phyloP scores from a whole-genome alignment of 495 filamentous ascomycete genomes.

The Lophiostoma macrostomum region DNA sequence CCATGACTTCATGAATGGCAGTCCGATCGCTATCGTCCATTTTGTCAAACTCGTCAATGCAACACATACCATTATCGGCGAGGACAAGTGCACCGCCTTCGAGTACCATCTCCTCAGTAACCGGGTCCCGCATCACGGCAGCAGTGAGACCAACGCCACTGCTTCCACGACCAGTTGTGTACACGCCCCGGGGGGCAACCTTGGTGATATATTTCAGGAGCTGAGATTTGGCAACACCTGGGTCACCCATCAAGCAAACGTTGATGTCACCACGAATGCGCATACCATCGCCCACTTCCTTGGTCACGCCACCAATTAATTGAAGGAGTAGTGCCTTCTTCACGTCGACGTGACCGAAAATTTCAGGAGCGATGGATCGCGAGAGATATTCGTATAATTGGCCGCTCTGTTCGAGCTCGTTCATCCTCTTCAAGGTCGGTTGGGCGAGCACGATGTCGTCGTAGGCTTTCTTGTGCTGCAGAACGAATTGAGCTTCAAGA shows the following conservation, averaged over 20 bases:
- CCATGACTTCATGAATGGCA: constrained; percentile 99
- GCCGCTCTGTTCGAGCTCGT: constrained; percentile 72
- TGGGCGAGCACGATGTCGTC: constrained; percentile 78
- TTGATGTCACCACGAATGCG: constrained; percentile 97
- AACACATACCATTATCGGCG: constrained; percentile 98
- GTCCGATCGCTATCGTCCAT: constrained; percentile 97
- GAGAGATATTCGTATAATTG: constrained; percentile 93
- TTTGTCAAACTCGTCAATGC: constrained; percentile 99
- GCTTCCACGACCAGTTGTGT: constrained; percentile 94
- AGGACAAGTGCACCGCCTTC: constrained; percentile 95
- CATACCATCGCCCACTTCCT: constrained; percentile 98
- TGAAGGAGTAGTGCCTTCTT: constrained; percentile 96
- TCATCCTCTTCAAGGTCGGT: constrained; percentile 73
- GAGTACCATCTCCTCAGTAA: constrained; percentile 98
- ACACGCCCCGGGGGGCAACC: constrained; percentile 93
- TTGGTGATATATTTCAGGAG: constrained; percentile 97
- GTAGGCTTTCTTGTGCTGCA: constrained; percentile 97
- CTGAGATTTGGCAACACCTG: constrained; percentile 98
- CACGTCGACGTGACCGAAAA: constrained; percentile 92
- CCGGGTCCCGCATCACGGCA: constrained; percentile 96
- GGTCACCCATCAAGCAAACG: constrained; percentile 97
- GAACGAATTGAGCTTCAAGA: constrained; percentile 87
- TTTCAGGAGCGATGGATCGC: constrained; percentile 95
- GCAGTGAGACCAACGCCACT: constrained; percentile 96
- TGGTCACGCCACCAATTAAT: constrained; percentile 92